Conservation (phyloP, 1,284 basidiomycete species). For the Kwoniella shivajii region DNA sequence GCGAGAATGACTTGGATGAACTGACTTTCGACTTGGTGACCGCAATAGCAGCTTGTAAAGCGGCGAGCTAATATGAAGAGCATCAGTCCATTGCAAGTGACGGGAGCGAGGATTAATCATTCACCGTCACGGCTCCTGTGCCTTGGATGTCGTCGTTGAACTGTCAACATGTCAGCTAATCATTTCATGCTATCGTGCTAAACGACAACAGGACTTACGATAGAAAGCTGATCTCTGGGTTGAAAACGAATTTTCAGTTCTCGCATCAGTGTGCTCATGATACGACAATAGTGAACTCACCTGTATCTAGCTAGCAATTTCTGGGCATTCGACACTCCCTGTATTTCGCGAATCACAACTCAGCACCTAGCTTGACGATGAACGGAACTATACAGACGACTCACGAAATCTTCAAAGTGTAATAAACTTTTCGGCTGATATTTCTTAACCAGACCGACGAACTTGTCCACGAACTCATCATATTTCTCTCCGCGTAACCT, state of each 20-base stretch:
- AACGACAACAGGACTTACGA: slow-evolving; percentile 58
- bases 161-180: slow-evolving; percentile 14
- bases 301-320: slow-evolving; percentile 59
- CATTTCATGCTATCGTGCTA: neutral
- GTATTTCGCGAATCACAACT: neutral
- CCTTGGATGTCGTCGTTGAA: slow-evolving; percentile 81
- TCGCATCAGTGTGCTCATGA: slow-evolving; percentile 11
- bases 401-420: slow-evolving; percentile 48
- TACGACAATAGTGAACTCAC: slow-evolving; percentile 15
- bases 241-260: slow-evolving; percentile 34
- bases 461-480: slow-evolving; percentile 44
- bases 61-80: slow-evolving; percentile 53
- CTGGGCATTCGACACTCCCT: slow-evolving; percentile 64
- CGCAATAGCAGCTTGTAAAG: slow-evolving; percentile 70
- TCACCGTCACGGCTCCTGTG: slow-evolving; percentile 73
- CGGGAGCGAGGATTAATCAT: no score
- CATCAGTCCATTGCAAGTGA: slow-evolving; percentile 55
- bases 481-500: slow-evolving; percentile 44
- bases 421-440: slow-evolving; percentile 41
- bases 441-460: slow-evolving; percentile 43
- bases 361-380: neutral
- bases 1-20: neutral
- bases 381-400: slow-evolving; percentile 1
- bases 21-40: slow-evolving; percentile 64
- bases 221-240: slow-evolving; percentile 65